phyloP scores from a whole-genome alignment of 1,139 yeast species.

The Blastobotrys persicus region DNA sequence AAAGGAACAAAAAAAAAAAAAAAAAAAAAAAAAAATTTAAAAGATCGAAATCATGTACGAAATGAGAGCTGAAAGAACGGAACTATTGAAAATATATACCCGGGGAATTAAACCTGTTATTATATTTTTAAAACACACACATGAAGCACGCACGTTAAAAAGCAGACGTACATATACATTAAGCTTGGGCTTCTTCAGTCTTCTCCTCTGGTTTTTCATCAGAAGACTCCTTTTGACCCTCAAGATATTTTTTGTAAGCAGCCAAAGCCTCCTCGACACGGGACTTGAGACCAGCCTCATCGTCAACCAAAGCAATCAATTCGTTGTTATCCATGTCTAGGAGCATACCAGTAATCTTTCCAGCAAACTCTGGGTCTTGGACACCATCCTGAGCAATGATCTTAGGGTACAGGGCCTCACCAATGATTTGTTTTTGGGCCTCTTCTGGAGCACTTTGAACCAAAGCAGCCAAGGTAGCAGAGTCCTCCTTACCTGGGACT shows the following conservation, averaged over 20 bases:
- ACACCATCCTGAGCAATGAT: slow-evolving; percentile 83
- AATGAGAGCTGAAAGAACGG: not conserved
- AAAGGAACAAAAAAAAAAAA: no score
- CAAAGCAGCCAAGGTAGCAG: slow-evolving; percentile 34
- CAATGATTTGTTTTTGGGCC: slow-evolving; percentile 94
- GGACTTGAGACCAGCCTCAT: slow-evolving; percentile 79
- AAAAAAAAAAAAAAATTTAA: no score
- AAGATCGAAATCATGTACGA: slow-evolving; percentile 3
- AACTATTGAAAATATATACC: not conserved
- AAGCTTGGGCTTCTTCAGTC: slow-evolving; percentile 3
- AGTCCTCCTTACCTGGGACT: slow-evolving; percentile 24
- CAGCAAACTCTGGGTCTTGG: slow-evolving; percentile 92
- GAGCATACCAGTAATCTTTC: slow-evolving; percentile 99
- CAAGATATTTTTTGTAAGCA: slow-evolving; percentile 50
- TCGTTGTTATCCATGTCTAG: slow-evolving; percentile 93
- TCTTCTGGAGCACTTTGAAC: slow-evolving; percentile 52
- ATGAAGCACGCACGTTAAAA: not conserved
- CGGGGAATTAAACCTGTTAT: not conserved
- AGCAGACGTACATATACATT: slow-evolving; percentile 9
- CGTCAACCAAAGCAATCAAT: slow-evolving; percentile 80
- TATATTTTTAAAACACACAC: slow-evolving; percentile 4
- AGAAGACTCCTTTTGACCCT: slow-evolving; percentile 25
- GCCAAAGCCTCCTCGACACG: slow-evolving; percentile 93
- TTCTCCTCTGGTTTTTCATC: slow-evolving; percentile 10
- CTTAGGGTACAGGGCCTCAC: slow-evolving; percentile 96